Base-by-base conservation (phyloP, 352 stramenopile species). In the Phytophthora pistaciae region DNA sequence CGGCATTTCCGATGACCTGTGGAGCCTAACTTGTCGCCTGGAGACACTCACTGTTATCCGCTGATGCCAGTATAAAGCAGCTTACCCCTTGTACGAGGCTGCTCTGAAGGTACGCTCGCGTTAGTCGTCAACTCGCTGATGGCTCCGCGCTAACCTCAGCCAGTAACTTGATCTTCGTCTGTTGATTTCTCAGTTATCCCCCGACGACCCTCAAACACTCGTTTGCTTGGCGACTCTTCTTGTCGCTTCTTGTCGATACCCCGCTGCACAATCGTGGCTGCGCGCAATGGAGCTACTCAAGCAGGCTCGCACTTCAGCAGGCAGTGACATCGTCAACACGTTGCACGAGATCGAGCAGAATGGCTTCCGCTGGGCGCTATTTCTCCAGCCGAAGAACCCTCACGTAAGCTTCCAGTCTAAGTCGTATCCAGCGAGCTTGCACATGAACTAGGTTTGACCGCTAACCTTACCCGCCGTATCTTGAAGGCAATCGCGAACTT, bases 331-430 rank as follows among this genome's bases (percentile, higher is more conserved):
- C 0, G 52, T 48, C 25, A 56, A 1, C 23, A 49, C 63, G 0
- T 36, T 95, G 20, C 38, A 57, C 2, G 66, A 75, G 4, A 48
- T 92, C 27, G 86, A 95, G 60, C 67, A 83, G 55, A 79, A 80
- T 14, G 87, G 70, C 48, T 91, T 94, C 49, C 77, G 78, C 50
- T 95, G 85, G 85, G 76, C 85, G n/a, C 65, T 91, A 18, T 83
- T 88, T 56, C 74, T 92, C 5, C 63, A 85, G 6, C 80, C 85
- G 5, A 83, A 73, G 25, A 83, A 85, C 36, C 67, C 82, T 13
- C 66, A 90, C 13, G 85, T 92, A 68, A 55, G 70, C 65, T 40
- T 61, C 10, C 36, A 14, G 10, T 42, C 36, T 14, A 42, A 42
- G 11, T 18, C 11, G n/a, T n/a, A n/a, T n/a, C n/a, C n/a, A n/a